These are phyloP conservation scores for Bryoglossum gracile DNA, from an alignment of 495 filamentous ascomycete species.

Conservation along the genomic window DNA sequence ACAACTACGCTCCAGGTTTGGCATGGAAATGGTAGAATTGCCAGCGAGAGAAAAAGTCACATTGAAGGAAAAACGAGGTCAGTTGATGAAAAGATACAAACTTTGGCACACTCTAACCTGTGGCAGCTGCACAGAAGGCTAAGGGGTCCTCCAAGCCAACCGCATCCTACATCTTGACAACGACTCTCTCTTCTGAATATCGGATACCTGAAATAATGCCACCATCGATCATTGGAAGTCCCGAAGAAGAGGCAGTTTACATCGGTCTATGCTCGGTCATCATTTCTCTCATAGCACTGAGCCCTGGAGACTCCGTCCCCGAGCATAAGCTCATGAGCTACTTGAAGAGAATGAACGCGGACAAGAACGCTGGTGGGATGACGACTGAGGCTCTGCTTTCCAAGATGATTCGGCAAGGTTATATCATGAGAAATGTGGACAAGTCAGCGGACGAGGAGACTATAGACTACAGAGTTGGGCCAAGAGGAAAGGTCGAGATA, in stretches of 20 bases:
- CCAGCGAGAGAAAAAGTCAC: slow-evolving; percentile 63
- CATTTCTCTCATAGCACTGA: slow-evolving; percentile 64
- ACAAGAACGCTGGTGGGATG: slow-evolving; percentile 65
- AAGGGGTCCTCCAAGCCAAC: slow-evolving; percentile 37
- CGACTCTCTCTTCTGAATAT: slow-evolving; percentile 57
- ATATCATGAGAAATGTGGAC: slow-evolving; percentile 67
- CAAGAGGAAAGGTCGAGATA: slow-evolving; percentile 82
- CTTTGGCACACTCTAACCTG: not conserved
- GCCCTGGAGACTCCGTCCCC: slow-evolving; percentile 58
- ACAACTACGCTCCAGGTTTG: slow-evolving; percentile 20
- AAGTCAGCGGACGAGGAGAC: slow-evolving; percentile 61
- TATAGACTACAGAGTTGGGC: slow-evolving; percentile 71
- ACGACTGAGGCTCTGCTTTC: slow-evolving; percentile 69
- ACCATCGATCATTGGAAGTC: slow-evolving; percentile 58
- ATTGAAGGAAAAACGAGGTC: slow-evolving; percentile 67
- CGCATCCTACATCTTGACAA: slow-evolving; percentile 70
- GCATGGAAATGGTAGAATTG: slow-evolving; percentile 25
- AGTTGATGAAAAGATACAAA: slow-evolving; percentile 16
- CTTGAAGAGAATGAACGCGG: slow-evolving; percentile 66
- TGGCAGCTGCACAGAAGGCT: slow-evolving; percentile 35
- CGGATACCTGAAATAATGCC: slow-evolving; percentile 56
- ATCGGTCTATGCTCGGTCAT: slow-evolving; percentile 73
- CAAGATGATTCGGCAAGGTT: slow-evolving; percentile 73
- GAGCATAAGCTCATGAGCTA: slow-evolving; percentile 69
- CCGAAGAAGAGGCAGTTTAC: slow-evolving; percentile 65